Evolutionary conservation across 371 early-diverging fungal species (phyloP), one percentile per base, ranked within the genome.

Genomic region (Mortierella polycephala): DNA sequence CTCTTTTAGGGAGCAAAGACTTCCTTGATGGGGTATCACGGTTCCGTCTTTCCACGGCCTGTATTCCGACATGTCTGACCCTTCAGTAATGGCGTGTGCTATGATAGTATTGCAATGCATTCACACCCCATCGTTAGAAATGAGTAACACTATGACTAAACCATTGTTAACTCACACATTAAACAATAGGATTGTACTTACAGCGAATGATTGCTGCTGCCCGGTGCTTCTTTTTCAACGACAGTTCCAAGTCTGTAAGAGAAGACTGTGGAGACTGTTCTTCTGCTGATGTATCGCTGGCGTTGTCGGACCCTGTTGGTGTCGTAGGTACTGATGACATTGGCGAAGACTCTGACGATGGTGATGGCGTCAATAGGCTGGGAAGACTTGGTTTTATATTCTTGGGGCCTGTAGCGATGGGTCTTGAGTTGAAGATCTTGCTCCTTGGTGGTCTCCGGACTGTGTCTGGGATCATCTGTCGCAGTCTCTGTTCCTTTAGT

Each of bases 1-100:
- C 20, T 56, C 49, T 2, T 62, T 54, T 13, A 77, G 62, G 8
- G 59, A 13, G 12, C 65, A 20, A 16, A 77, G 57, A 47, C 62
- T 59, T 14, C 79, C 79, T 53, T 37, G 46, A n/a, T 58, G 54
- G 21, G 79, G 79, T 1, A 37, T 42, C 6, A 65, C 45, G 0
- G 79, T 77, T 7, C 69, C 79, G 47, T 77, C 79, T 23, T 59
- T 71, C 79, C 79, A 77, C 0, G 72, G 79, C 47, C 62, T 67
- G 46, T 77, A 72, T n/a, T 77, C 79, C 41, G 64, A 60, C 54
- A 72, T 20, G 41, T 71, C 79, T n/a, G 40, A 68, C 23, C 79
- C 79, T 37, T 71, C 79, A 3, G 72, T 49, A 23, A 67, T 45
- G 8, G 76, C 71, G 45, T 76, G 67, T n/a, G 70, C 76, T 76